Evolutionary conservation across 2,329 filamentous ascomycete species (phyloP).

Genomic region (Fusarium humuli): DNA sequence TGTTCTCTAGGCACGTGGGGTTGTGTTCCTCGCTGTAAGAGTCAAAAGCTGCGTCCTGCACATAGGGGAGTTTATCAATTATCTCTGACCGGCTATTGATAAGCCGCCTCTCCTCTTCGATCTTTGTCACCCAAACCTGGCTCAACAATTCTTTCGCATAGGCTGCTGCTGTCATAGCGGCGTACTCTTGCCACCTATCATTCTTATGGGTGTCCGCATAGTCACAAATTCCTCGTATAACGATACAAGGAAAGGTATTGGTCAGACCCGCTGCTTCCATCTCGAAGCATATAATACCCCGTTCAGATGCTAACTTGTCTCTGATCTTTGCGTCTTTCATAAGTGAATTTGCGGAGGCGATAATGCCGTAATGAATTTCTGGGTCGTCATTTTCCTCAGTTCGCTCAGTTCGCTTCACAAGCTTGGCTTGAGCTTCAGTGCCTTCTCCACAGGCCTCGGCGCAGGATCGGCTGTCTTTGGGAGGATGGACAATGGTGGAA

Average conservation of each 20-base stretch:
- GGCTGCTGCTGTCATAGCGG: not conserved
- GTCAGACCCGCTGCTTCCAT: not conserved
- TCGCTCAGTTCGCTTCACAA: not conserved
- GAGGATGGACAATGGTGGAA: not conserved
- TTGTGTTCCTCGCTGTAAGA: not conserved
- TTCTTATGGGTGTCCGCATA: slow-evolving; percentile 52
- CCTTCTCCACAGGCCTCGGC: rapidly evolving
- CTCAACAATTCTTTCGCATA: not conserved
- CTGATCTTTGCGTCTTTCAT: slow-evolving; percentile 18
- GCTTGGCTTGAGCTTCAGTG: rapidly evolving
- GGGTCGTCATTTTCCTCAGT: not conserved
- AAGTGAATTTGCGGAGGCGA: not conserved
- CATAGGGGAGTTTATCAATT: not conserved
- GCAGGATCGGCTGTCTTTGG: not conserved
- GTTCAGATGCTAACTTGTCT: not conserved
- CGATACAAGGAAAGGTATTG: slow-evolving; percentile 47
- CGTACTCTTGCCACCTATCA: not conserved
- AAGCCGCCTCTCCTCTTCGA: not conserved
- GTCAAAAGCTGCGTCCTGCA: not conserved
- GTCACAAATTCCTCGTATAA: slow-evolving; percentile 53
- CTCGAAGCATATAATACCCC: slow-evolving; percentile 9
- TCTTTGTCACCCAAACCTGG: rapidly evolving
- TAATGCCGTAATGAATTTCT: not conserved
- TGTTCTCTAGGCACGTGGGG: not conserved
- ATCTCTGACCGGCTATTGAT: not conserved